These are phyloP conservation scores for Mercurialis annua DNA, from an alignment of 345 rosid species.

Conservation along the genomic window DNA sequence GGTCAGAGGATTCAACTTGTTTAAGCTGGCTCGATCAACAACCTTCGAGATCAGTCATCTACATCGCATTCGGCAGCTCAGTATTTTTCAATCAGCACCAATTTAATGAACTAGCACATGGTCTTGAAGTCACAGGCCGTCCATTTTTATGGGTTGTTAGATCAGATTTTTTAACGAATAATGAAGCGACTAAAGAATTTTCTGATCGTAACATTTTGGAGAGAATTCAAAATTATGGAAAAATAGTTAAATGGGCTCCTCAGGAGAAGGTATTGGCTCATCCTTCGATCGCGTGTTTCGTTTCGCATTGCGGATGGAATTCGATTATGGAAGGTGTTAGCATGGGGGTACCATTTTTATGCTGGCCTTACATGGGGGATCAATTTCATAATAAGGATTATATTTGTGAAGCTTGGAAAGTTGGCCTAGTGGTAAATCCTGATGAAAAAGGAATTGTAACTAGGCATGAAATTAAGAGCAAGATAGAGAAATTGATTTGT, in stretches of 20 bases:
- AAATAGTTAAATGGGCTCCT: slow-evolving; percentile 30
- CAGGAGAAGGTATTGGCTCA: slow-evolving; percentile 36
- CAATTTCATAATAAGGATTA: slow-evolving; percentile 32
- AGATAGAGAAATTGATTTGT: slow-evolving; percentile 12
- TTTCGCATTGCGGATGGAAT: slow-evolving; percentile 44
- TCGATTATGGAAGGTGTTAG: slow-evolving; percentile 29
- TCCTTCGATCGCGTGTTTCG: slow-evolving; percentile 30
- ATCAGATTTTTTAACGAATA: slow-evolving; percentile 8
- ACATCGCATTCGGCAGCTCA: slow-evolving; percentile 46
- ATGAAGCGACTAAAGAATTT: neutral
- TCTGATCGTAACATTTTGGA: too few species aligned
- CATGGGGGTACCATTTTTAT: slow-evolving; percentile 35
- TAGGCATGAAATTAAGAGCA: slow-evolving; percentile 25
- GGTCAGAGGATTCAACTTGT: slow-evolving; percentile 34
- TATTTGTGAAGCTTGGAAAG: slow-evolving; percentile 31
- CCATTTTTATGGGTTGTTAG: slow-evolving; percentile 40
- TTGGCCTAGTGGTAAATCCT: slow-evolving; percentile 12
- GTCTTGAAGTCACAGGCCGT: slow-evolving; percentile 23
- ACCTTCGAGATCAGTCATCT: slow-evolving; percentile 33
- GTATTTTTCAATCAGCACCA: slow-evolving; percentile 23
- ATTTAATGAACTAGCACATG: slow-evolving; percentile 34
- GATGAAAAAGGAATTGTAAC: slow-evolving; percentile 29
- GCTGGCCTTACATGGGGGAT: slow-evolving; percentile 37
- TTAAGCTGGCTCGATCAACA: slow-evolving; percentile 42
- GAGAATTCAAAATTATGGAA: slow-evolving; percentile 8